Evolutionary conservation across 2,329 filamentous ascomycete species (phyloP).

Genomic region (Penicillium hesseltinei): DNA sequence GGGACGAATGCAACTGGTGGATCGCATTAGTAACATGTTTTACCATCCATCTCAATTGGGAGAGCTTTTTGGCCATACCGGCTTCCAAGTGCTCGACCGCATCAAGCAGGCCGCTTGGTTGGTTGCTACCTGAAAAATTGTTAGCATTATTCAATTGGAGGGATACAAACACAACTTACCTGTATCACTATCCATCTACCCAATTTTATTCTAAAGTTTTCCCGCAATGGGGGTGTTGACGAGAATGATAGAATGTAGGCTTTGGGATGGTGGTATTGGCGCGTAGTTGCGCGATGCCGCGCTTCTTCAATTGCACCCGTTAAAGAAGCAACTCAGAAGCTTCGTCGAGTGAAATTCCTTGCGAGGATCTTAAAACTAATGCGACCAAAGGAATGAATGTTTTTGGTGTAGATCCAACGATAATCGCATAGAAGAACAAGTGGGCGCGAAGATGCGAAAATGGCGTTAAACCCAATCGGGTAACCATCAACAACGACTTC

Average conservation of each 20-base stretch:
- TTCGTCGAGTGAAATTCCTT: neutral
- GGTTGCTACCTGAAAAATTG: slow-evolving; percentile 4
- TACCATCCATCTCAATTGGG: neutral
- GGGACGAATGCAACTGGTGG: slow-evolving; percentile 45
- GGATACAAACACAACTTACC: neutral
- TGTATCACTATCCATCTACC: slow-evolving; percentile 3
- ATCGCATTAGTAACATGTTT: neutral
- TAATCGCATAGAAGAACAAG: slow-evolving; percentile 11
- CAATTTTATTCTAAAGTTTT: neutral
- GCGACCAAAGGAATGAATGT: neutral
- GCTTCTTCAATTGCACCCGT: neutral
- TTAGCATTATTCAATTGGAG: slow-evolving; percentile 1
- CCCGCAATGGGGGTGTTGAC: neutral
- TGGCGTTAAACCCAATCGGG: slow-evolving; percentile 22
- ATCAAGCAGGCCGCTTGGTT: slow-evolving; percentile 30
- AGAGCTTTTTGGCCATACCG: slow-evolving; percentile 24
- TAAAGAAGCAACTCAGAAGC: neutral
- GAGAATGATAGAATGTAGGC: neutral
- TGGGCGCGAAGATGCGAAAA: slow-evolving; percentile 11
- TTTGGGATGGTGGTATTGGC: neutral
- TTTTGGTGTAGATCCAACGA: neutral
- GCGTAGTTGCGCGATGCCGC: neutral
- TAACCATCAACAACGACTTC: slow-evolving; percentile 17
- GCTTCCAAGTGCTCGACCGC: slow-evolving; percentile 39
- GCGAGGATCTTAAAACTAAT: no score